A percentile compares a stretch with the other conserved stretches of the same genome.
Evolutionary conservation across 768 basidiomycete genomes (phyloP).

Genomic region (Podaxis sp.): DNA sequence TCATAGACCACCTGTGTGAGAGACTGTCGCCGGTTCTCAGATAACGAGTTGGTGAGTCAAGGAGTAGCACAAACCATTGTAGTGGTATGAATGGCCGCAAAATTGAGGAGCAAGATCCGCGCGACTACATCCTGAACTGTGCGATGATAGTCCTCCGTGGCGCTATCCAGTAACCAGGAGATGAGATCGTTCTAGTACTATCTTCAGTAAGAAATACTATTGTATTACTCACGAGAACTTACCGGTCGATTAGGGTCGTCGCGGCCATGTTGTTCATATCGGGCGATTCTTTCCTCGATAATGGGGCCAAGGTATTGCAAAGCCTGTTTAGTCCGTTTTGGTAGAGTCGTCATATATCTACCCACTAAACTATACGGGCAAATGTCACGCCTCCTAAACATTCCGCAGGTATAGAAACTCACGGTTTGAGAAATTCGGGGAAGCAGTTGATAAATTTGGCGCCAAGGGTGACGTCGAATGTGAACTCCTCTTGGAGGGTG

Average conservation of each 20-base stretch:
- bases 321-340: constrained; percentile 7
- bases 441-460: constrained; percentile 24
- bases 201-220: background rate
- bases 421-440: constrained; percentile 34
- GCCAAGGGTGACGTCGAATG: constrained; percentile 26
- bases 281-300: constrained; percentile 16
- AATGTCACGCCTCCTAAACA: background rate
- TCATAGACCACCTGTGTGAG: constrained; percentile 25
- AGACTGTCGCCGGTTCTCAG: constrained; percentile 9
- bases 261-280: constrained; percentile 1
- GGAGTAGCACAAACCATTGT: constrained; percentile 28
- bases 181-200: constrained; percentile 22
- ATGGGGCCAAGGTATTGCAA: constrained; percentile 12
- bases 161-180: constrained; percentile 40
- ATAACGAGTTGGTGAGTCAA: background rate
- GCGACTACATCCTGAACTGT: constrained; percentile 25
- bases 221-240: background rate
- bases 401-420: background rate
- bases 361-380: constrained; percentile 11
- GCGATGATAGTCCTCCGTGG: constrained; percentile 26
- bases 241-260: background rate
- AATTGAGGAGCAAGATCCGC: constrained; percentile 35
- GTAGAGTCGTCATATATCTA: constrained; percentile 14
- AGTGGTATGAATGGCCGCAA: constrained; percentile 41
- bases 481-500: constrained; percentile 28